phyloP scores from a whole-genome alignment of 805 yeast genomes.

The Wickerhamiella allomyrinae region DNA sequence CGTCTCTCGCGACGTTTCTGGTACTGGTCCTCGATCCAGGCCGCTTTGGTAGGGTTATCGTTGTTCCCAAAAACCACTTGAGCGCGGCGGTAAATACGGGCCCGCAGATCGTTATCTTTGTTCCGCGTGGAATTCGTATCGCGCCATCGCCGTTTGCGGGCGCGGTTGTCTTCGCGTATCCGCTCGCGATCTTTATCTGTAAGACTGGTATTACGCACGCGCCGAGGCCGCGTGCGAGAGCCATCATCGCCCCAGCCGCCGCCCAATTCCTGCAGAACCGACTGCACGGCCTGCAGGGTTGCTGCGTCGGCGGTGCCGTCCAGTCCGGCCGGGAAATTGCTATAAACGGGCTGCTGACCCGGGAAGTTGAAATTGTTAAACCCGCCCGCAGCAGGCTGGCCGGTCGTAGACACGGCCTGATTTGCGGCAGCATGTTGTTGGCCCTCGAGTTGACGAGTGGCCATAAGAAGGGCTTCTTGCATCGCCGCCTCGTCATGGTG shows the following conservation, averaged over 20 bases:
- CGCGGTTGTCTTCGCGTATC: slow-evolving; percentile 53
- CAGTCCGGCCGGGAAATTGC: not conserved
- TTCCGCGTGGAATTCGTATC: slow-evolving; percentile 66
- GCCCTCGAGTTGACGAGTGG: slow-evolving; percentile 1
- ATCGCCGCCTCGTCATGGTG: slow-evolving; percentile 2
- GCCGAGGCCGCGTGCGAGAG: not conserved
- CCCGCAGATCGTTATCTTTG: slow-evolving; percentile 74
- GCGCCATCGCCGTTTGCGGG: slow-evolving; percentile 72
- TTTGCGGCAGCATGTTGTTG: too few relatives aligned
- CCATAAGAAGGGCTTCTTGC: slow-evolving; percentile 6
- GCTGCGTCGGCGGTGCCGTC: slow-evolving; percentile 17
- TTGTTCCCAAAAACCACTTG: slow-evolving; percentile 46
- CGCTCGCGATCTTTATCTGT: slow-evolving; percentile 36
- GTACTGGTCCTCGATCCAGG: slow-evolving; percentile 70
- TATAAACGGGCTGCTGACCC: not conserved
- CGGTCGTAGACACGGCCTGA: not conserved
- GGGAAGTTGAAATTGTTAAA: not conserved
- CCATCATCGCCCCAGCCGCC: slow-evolving; percentile 6
- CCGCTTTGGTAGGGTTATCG: slow-evolving; percentile 37
- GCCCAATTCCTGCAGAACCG: slow-evolving; percentile 15
- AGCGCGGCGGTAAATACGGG: slow-evolving; percentile 66
- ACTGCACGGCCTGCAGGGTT: slow-evolving; percentile 19
- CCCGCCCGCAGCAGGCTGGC: not conserved
- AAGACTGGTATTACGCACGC: slow-evolving; percentile 4
- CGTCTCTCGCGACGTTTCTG: slow-evolving; percentile 49